Percentiles rank a stretch among this genome's conserved stretches.
Conservation (phyloP, 1,284 basidiomycete species). For the Malassezia dermatis region DNA sequence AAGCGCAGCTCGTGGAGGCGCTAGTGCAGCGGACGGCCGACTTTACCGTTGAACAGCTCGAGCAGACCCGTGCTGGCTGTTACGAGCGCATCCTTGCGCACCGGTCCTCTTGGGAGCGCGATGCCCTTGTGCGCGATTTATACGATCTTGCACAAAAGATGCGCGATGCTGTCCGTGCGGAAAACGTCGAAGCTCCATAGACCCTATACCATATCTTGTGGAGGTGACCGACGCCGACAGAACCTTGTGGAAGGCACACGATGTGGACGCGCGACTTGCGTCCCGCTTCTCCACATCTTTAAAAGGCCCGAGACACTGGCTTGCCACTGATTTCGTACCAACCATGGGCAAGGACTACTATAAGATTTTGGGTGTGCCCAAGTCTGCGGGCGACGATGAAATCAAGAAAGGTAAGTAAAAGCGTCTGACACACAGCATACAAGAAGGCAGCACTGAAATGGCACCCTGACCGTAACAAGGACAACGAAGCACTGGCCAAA, state of each 20-base stretch:
- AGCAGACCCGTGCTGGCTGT: constrained; percentile 76
- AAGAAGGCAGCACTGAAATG: constrained; percentile 62
- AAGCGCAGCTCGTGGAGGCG: constrained; percentile 15
- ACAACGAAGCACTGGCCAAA: constrained; percentile 63
- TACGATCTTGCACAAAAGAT: constrained; percentile 14
- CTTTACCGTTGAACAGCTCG: constrained; percentile 66
- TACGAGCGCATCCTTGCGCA: constrained; percentile 71
- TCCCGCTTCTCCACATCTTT: constrained; percentile 5
- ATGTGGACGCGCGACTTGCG: background rate
- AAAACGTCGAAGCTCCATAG: background rate
- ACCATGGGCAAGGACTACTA: constrained; percentile 47
- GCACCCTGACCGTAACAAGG: constrained; percentile 81
- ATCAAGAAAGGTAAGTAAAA: constrained; percentile 34
- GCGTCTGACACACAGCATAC: constrained; percentile 18
- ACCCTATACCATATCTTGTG: background rate
- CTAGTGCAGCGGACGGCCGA: constrained; percentile 20
- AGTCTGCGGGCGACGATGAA: constrained; percentile 39
- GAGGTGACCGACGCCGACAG: constrained; percentile 1
- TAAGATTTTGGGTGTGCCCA: constrained; percentile 42
- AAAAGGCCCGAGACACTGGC: background rate
- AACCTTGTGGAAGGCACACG: constrained; percentile 17
- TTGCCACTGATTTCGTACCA: background rate
- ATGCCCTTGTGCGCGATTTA: constrained; percentile 53
- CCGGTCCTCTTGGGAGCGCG: constrained; percentile 71
- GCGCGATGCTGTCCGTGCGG: background rate